Percentiles rank a stretch among this genome's conserved stretches.
Evolutionary conservation across 2,329 filamentous ascomycete genomes (phyloP).

Genomic region (Calonectria crousiana): DNA sequence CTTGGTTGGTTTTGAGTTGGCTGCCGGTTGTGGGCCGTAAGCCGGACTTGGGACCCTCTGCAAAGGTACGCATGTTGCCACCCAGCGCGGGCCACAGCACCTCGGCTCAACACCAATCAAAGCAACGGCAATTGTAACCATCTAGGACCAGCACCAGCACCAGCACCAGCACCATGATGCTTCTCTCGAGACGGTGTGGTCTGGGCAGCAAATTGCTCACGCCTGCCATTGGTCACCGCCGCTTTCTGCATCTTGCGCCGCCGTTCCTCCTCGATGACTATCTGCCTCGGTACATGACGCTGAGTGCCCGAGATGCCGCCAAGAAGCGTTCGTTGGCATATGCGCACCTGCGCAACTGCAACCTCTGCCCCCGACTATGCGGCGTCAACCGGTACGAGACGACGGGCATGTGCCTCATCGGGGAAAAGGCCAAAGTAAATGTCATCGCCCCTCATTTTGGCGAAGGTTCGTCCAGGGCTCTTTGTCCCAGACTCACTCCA

Average conservation of each 20-base stretch:
- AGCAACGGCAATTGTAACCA: slow-evolving; percentile 36
- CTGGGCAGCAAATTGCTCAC: slow-evolving; percentile 3
- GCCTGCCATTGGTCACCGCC: slow-evolving; percentile 17
- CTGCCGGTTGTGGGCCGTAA: not conserved
- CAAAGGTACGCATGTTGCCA: slow-evolving; percentile 8
- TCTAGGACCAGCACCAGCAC: slow-evolving; percentile 8
- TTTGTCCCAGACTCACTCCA: slow-evolving; percentile 26
- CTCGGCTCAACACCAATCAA: slow-evolving; percentile 39
- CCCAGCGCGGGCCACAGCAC: not conserved
- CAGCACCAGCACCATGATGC: slow-evolving; percentile 22
- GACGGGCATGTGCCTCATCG: slow-evolving; percentile 83
- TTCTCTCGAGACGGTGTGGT: slow-evolving; percentile 25
- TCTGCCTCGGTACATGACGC: slow-evolving; percentile 76
- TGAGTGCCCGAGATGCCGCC: slow-evolving; percentile 76
- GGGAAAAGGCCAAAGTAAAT: slow-evolving; percentile 81
- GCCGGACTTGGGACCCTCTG: not conserved
- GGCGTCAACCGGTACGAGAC: slow-evolving; percentile 85
- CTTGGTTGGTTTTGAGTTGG: too few relatives aligned
- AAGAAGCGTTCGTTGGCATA: slow-evolving; percentile 82
- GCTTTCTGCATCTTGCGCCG: slow-evolving; percentile 65
- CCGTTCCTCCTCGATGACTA: slow-evolving; percentile 82
- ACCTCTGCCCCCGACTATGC: slow-evolving; percentile 82
- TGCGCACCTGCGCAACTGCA: slow-evolving; percentile 81
- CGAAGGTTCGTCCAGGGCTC: slow-evolving; percentile 64
- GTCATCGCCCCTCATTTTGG: slow-evolving; percentile 89